A percentile compares a stretch with the other conserved stretches of the same genome.
Evolutionary conservation across 257 asterid genomes (phyloP).

Genomic region (Plectranthus barbatus): DNA sequence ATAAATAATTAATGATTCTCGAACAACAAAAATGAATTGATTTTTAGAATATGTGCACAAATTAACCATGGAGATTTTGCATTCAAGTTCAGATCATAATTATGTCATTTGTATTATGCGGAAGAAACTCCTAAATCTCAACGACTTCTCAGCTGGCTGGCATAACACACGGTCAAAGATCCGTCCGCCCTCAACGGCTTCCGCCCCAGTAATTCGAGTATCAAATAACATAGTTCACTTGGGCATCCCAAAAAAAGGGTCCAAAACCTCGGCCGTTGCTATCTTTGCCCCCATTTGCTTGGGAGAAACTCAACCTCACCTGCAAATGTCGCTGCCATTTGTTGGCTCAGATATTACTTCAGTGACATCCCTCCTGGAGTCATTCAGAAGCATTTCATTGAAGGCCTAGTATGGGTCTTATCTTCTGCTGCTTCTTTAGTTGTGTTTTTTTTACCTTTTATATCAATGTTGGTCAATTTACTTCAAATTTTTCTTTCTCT

Average conservation of each 20-base stretch:
- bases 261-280: conserved; percentile 75
- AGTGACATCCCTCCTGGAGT: conserved; percentile 51
- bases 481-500: not conserved
- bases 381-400: conserved; percentile 65
- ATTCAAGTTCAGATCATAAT: too few species aligned
- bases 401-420: conserved; percentile 58
- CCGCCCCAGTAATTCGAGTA: conserved; percentile 48
- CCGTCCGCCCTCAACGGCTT: too few species aligned
- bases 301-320: conserved; percentile 47
- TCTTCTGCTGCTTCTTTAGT: conserved; percentile 1
- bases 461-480: not conserved
- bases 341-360: conserved; percentile 94
- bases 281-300: conserved; percentile 77
- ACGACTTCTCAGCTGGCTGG: too few species aligned
- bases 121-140: too few species aligned
- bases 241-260: conserved; percentile 56
- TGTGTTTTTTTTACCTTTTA: not conserved
- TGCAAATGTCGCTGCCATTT: conserved; percentile 64
- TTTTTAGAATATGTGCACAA: too few species aligned
- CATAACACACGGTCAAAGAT: too few species aligned
- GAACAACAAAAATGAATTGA: too few species aligned
- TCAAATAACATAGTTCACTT: conserved; percentile 59
- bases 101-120: too few species aligned
- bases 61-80: too few species aligned
- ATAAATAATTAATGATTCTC: too few species aligned